phyloP scores from a whole-genome alignment of 768 basidiomycete genomes.

The Phanerodontia chrysosporium region DNA sequence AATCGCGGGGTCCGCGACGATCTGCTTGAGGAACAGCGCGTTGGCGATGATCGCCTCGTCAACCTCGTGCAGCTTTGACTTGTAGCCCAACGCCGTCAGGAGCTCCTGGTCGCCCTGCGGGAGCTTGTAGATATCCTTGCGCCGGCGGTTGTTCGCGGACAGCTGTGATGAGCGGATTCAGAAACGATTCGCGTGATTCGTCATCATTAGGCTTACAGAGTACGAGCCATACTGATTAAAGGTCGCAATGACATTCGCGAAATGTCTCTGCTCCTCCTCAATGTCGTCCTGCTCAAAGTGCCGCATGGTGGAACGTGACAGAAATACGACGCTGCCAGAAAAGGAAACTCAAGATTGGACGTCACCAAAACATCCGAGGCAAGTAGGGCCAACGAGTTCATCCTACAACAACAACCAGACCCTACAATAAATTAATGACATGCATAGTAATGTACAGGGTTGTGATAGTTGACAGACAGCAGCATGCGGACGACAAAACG shows the following conservation, averaged over 20 bases:
- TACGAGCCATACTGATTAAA: constrained; percentile 75
- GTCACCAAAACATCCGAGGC: too few species aligned
- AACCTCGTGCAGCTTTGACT: constrained; percentile 71
- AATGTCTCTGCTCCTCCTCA: constrained; percentile 64
- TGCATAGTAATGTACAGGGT: background rate
- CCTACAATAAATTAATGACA: background rate
- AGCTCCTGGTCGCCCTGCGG: constrained; percentile 66
- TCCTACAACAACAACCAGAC: too few species aligned
- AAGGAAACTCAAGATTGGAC: background rate
- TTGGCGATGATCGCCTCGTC: constrained; percentile 81
- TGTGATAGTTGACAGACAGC: background rate
- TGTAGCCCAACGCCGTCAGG: constrained; percentile 66
- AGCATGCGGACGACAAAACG: background rate
- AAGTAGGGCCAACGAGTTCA: too few species aligned
- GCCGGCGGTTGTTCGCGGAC: constrained; percentile 56
- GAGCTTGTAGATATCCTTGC: constrained; percentile 75
- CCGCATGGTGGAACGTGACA: constrained; percentile 9
- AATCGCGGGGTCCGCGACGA: constrained; percentile 78
- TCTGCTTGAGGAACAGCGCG: constrained; percentile 68
- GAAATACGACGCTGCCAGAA: background rate
- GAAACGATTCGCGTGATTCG: too few species aligned
- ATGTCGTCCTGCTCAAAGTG: constrained; percentile 24
- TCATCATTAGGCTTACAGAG: constrained; percentile 65
- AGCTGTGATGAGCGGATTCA: too few species aligned
- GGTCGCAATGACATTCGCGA: constrained; percentile 68